Base-by-base conservation (phyloP, 352 stramenopile species). In the Globisporangium megalacanthum region DNA sequence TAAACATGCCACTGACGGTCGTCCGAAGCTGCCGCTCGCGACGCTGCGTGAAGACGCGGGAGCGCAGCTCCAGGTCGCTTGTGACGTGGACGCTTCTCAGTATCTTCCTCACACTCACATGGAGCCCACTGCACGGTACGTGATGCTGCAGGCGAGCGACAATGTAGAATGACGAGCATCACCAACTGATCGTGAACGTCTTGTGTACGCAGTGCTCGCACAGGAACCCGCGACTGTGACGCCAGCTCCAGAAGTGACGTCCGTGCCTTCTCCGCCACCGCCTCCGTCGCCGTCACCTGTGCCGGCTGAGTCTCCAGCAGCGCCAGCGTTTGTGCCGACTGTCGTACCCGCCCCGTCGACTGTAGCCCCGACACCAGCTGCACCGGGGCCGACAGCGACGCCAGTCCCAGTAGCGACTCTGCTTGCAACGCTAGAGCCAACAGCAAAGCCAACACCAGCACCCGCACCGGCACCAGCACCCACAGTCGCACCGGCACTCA, bases 11-110 rank as follows among this genome's bases (percentile, higher is more conserved):
- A 13, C 35, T 39, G 25, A 29, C 25, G 25, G 25, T n/a, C 8
- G 33, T 39, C 35, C 6, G 35, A 39, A 39, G 6, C 6, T 8
- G 35, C 10, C 35, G 35, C 35, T 39, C 35, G 6, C 35, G 35
- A 13, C 35, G 35, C 35, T 39, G 35, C 35, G 35, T 29, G 25
- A 29, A 29, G 25, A 29, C 25, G 25, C 25, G 25, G 25, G 25
- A 4, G 25, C 25, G 25, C 25, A 4, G 25, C 25, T 29, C 35
- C 35, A 39, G 7, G 15, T 48, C 42, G 7, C 44, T 49, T n/a
- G 44, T 14, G 46, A 19, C 14, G n/a, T 60, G 54, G 46, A 56
- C 35, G 49, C 41, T 62, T 8, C 19, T 62, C 41, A 39, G 42
- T 11, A 19, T 52, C 19, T 57, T 42, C 14, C 8, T 62, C 6